phyloP scores from a whole-genome alignment of 1,139 yeast species.

The Geotrichum histeridarum region DNA sequence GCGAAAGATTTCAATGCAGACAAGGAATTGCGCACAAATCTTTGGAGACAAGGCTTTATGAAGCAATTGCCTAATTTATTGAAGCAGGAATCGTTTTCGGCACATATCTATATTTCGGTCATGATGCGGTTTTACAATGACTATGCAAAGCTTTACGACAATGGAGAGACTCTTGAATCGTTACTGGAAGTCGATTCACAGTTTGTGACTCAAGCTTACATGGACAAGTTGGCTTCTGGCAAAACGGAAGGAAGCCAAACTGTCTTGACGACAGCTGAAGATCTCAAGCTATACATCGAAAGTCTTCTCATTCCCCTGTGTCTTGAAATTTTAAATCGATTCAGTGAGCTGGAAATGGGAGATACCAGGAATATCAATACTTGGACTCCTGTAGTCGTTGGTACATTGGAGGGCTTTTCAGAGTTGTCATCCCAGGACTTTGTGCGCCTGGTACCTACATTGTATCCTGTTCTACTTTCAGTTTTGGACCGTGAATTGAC shows the following conservation, averaged over 20 bases:
- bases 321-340: slow-evolving; percentile 62
- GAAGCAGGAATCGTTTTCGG: slow-evolving; percentile 86
- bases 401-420: slow-evolving; percentile 73
- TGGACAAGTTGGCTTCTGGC: background rate
- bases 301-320: slow-evolving; percentile 62
- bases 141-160: slow-evolving; percentile 38
- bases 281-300: slow-evolving; percentile 16
- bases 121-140: slow-evolving; percentile 78
- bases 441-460: slow-evolving; percentile 52
- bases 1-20: slow-evolving; percentile 85
- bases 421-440: slow-evolving; percentile 77
- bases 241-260: background rate
- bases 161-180: background rate
- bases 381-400: slow-evolving; percentile 90
- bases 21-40: slow-evolving; percentile 73
- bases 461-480: slow-evolving; percentile 63
- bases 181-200: background rate
- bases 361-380: slow-evolving; percentile 74
- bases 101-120: slow-evolving; percentile 79
- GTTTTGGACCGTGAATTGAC: slow-evolving; percentile 67
- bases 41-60: slow-evolving; percentile 90
- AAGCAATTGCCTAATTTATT: slow-evolving; percentile 86
- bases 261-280: slow-evolving; percentile 23
- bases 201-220: no score
- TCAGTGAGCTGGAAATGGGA: slow-evolving; percentile 61